Conservation (phyloP, 2,329 filamentous ascomycete genomes). For the Claviceps digitariae region DNA sequence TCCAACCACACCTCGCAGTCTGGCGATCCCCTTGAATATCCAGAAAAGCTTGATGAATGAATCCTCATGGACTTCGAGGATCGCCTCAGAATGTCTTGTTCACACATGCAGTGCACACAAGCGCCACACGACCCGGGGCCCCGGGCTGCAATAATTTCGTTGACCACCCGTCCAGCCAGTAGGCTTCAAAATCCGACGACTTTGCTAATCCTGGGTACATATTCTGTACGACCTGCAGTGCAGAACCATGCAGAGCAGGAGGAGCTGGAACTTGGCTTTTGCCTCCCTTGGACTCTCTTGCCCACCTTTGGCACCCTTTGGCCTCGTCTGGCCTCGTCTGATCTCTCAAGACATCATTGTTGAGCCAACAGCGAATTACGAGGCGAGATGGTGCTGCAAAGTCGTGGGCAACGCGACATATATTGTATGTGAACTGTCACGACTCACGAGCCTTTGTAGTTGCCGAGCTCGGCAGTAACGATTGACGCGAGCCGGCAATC, state of each 20-base stretch:
- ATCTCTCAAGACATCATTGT: not conserved
- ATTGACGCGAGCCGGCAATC: not conserved
- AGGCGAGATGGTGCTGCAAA: not conserved
- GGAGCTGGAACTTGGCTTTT: not conserved
- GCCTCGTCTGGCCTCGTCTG: too few species aligned
- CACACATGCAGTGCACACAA: not conserved
- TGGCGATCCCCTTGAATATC: not conserved
- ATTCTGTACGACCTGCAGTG: not conserved
- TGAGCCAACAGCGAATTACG: not conserved
- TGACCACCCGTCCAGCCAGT: not conserved
- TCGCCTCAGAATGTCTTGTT: constrained; percentile 1
- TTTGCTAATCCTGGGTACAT: not conserved
- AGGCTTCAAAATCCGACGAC: not conserved
- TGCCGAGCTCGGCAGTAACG: not conserved
- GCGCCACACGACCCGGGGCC: not conserved
- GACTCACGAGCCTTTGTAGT: not conserved
- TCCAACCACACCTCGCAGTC: not conserved
- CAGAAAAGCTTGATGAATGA: not conserved
- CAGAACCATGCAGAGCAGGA: not conserved
- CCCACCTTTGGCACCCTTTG: too few species aligned
- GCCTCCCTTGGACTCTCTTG: too few species aligned
- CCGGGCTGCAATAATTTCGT: not conserved
- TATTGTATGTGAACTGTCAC: not conserved
- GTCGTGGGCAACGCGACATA: not conserved
- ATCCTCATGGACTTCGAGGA: not conserved